phyloP scores from a whole-genome alignment of 495 filamentous ascomycete genomes.

The Penicillium tannophilum region DNA sequence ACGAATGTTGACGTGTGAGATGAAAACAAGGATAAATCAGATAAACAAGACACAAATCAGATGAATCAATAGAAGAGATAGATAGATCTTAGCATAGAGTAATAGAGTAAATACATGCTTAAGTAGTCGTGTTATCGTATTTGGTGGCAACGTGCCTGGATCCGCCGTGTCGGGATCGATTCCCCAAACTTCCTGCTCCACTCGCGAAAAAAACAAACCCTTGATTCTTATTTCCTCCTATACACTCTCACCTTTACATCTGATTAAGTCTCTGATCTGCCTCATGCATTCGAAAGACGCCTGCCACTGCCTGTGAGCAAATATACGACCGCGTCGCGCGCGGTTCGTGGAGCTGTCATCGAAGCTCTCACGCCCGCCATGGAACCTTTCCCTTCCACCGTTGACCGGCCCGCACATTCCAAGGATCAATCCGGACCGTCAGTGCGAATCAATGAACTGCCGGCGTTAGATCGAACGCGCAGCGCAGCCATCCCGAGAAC shows the following conservation, averaged over 20 bases:
- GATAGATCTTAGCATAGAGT: too few relatives aligned
- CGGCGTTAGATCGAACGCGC: conserved; percentile 18
- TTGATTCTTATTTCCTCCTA: too few relatives aligned
- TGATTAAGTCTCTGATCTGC: not conserved
- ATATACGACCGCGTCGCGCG: conserved; percentile 18
- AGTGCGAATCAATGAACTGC: conserved; percentile 27
- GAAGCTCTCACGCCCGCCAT: conserved; percentile 23
- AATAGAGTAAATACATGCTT: too few relatives aligned
- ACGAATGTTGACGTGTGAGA: not conserved
- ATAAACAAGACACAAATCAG: not conserved
- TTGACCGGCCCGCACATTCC: conserved; percentile 20
- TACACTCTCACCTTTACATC: not conserved
- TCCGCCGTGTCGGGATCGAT: conserved; percentile 31
- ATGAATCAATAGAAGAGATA: not conserved
- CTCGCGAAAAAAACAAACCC: conserved; percentile 11
- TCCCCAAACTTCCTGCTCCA: conserved; percentile 21
- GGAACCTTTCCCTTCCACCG: conserved; percentile 24
- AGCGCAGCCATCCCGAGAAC: conserved; percentile 26
- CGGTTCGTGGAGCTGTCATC: conserved; percentile 19
- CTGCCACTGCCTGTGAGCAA: conserved; percentile 2
- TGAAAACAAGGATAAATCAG: not conserved
- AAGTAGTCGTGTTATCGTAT: not conserved
- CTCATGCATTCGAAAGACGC: not conserved
- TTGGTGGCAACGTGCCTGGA: conserved; percentile 15
- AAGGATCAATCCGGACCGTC: conserved; percentile 21